Evolutionary conservation across 768 basidiomycete genomes (phyloP), one percentile per base, ranked within the genome.

Genomic region (Crucibulum laeve): DNA sequence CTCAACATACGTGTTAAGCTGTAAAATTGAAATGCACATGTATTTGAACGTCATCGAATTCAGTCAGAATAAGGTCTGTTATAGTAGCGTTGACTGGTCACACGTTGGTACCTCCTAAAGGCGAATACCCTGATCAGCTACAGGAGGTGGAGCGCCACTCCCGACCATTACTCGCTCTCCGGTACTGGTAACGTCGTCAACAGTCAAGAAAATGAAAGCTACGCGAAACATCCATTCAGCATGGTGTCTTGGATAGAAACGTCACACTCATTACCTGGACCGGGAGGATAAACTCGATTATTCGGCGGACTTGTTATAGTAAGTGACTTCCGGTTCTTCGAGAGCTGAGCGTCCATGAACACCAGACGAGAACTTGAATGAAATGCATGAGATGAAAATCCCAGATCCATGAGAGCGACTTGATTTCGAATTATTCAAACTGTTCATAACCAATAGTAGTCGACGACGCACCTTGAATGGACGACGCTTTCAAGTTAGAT

Each of bases 341-440:
- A 64, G 1, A 71, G 53, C 3, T 48, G 48, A 6, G 69, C 61
- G 4, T 61, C 51, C 51, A 71, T 62, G 40, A 65, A 62, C 1
- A 70, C 64, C 3, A 68, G 51, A 7, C 65, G 61, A 18, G 61
- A 61, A 42, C 69, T 69, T 19, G 68, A 66, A 43, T 68, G 67
- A 48, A 68, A 60, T 0, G 62, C 68, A 43, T 73, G 71, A 1
- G 71, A 65, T 1, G 66, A 65, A 48, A 71, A 71, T 0, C 70
- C 68, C 14, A 70, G 57, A 44, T 73, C 69, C 46, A 66, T 65
- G 10, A 73, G 48, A 5, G 62, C 58, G 19, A 69, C 69, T 71
- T 38, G 5, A 23, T n/a, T n/a, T n/a, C n/a, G n/a, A n/a, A n/a
- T n/a, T 41, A 15, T n/a, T n/a, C n/a, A n/a, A n/a, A n/a, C n/a